Evolutionary conservation across 352 stramenopile genomes (phyloP).

Genomic region (Globisporangium sylvaticum): DNA sequence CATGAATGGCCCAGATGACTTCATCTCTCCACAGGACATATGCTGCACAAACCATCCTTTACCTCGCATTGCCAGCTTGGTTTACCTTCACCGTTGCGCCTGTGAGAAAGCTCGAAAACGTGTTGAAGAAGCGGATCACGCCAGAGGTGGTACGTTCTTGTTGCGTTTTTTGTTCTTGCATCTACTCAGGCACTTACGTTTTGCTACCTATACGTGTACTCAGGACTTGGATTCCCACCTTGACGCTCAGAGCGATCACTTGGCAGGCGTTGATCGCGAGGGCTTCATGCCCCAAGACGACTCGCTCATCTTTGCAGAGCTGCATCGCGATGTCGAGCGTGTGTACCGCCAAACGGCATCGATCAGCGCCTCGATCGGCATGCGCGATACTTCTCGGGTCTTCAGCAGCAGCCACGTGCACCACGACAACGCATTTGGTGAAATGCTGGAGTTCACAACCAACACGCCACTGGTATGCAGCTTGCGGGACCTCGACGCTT

Average conservation of each 20-base stretch:
- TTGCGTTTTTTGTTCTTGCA: not conserved
- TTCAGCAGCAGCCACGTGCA: not conserved
- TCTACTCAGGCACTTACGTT: not conserved
- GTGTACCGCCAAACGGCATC: not conserved
- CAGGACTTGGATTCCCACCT: too few relatives aligned
- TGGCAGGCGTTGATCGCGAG: too few relatives aligned
- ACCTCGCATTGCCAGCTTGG: too few relatives aligned
- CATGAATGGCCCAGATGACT: too few relatives aligned
- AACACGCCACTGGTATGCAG: not conserved
- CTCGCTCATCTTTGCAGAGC: not conserved
- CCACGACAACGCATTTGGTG: not conserved
- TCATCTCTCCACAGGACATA: too few relatives aligned
- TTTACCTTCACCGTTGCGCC: too few relatives aligned
- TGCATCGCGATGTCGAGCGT: not conserved
- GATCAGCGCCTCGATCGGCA: not conserved
- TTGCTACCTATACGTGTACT: too few relatives aligned
- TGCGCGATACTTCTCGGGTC: not conserved
- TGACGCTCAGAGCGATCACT: too few relatives aligned
- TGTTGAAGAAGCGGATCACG: not conserved
- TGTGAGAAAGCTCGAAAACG: not conserved
- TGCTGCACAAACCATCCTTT: not conserved
- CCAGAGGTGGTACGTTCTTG: not conserved
- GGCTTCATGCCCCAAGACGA: not conserved
- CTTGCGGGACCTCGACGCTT: not conserved
- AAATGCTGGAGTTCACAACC: constrained; percentile 11